Percentiles rank a stretch among this genome's conserved stretches.
Conservation (phyloP, 805 yeast genomes). For the Wickerhamomyces hampshirensis region DNA sequence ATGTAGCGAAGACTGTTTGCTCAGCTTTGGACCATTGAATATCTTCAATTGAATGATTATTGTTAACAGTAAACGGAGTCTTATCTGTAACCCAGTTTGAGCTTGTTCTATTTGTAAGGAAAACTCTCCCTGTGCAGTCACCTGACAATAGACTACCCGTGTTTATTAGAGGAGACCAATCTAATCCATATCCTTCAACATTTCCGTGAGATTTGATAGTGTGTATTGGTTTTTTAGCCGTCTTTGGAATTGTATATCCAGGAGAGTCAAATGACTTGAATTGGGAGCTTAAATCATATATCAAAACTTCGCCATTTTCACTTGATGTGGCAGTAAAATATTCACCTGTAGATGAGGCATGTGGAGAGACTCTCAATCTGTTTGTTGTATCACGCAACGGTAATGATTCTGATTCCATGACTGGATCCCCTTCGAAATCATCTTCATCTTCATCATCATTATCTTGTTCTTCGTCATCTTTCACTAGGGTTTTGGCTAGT, state of each 20-base stretch:
- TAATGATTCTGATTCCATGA: conserved; percentile 79
- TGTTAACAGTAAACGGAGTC: conserved; percentile 59
- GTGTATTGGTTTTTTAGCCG: conserved; percentile 73
- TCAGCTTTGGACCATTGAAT: conserved; percentile 95
- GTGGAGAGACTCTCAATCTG: conserved; percentile 81
- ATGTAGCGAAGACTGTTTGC: conserved; percentile 90
- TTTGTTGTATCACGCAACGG: conserved; percentile 82
- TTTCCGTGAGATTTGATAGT: conserved; percentile 83
- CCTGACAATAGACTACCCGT: conserved; percentile 86
- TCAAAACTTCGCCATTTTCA: conserved; percentile 85
- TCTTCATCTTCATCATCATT: conserved; percentile 71
- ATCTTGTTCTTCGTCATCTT: conserved; percentile 72
- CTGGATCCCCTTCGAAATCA: conserved; percentile 71
- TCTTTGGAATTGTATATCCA: conserved; percentile 75
- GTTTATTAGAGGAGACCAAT: conserved; percentile 86
- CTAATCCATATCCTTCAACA: conserved; percentile 96
- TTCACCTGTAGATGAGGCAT: conserved; percentile 68
- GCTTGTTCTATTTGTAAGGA: conserved; percentile 70
- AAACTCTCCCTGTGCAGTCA: conserved; percentile 81
- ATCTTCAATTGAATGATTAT: conserved; percentile 85
- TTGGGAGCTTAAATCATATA: conserved; percentile 80
- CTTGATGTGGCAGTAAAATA: conserved; percentile 82
- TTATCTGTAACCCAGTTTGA: conserved; percentile 83
- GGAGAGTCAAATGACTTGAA: conserved; percentile 82
- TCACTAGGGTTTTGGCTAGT: conserved; percentile 79